These are phyloP conservation scores for Dioszegia crocea DNA, from an alignment of 768 basidiomycete genomes.

Conservation along the genomic window DNA sequence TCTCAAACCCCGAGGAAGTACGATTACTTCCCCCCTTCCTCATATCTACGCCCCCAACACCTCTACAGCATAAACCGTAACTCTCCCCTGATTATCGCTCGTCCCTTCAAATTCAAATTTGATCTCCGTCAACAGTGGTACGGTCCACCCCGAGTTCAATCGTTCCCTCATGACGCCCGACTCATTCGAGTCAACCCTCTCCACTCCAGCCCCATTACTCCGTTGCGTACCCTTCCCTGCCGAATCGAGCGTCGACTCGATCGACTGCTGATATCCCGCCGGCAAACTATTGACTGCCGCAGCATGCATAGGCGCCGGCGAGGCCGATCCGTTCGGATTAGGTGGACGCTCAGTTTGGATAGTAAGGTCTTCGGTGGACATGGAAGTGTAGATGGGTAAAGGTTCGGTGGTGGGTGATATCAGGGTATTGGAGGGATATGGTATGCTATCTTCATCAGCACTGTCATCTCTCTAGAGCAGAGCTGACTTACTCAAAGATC, in stretches of 20 bases:
- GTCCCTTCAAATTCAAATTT: constrained; percentile 47
- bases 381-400: neutral
- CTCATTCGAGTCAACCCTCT: neutral
- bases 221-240: neutral
- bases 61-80: constrained; percentile 44
- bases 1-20: too few species aligned
- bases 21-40: too few species aligned
- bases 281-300: neutral
- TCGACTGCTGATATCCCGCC: constrained; percentile 1
- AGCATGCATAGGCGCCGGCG: constrained; percentile 3
- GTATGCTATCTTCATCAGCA: constrained; percentile 8
- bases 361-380: constrained; percentile 4
- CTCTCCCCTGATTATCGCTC: constrained; percentile 45
- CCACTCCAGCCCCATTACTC: neutral
- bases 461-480: neutral
- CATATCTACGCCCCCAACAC: constrained; percentile 20
- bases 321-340: constrained; percentile 9
- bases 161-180: neutral
- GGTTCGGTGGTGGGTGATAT: neutral
- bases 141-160: neutral
- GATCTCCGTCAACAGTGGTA: constrained; percentile 36
- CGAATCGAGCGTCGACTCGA: neutral
- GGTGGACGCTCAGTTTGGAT: constrained; percentile 17
- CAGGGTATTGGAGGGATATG: constrained; percentile 13
- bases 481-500: constrained; percentile 35